These are phyloP conservation scores for Termitomyces sp. DNA, from an alignment of 768 basidiomycete genomes.

Conservation along the genomic window DNA sequence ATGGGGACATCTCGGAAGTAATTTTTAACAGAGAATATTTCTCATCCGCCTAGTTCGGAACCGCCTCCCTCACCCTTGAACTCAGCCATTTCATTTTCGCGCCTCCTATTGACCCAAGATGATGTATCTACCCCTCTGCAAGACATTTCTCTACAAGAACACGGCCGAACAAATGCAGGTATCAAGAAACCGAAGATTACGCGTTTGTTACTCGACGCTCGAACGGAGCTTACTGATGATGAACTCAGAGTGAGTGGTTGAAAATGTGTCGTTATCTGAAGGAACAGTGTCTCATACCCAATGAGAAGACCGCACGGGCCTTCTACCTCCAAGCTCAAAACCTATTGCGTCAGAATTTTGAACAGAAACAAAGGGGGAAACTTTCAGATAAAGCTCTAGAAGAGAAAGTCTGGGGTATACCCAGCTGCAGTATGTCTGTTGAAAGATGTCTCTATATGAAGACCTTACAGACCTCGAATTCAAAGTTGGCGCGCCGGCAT, in stretches of 20 bases:
- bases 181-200: conserved; percentile 37
- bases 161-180: conserved; percentile 12
- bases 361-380: conserved; percentile 52
- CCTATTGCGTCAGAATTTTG: conserved; percentile 42
- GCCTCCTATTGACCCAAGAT: conserved; percentile 37
- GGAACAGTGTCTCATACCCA: not conserved
- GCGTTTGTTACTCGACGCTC: conserved; percentile 58
- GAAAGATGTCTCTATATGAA: not conserved
- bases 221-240: conserved; percentile 79
- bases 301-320: conserved; percentile 49
- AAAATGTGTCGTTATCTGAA: not conserved
- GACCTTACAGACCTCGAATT: not conserved
- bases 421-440: conserved; percentile 49
- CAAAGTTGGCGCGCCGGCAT: conserved; percentile 59
- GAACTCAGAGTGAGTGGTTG: conserved; percentile 58
- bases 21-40: not conserved
- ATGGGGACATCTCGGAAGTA: not conserved
- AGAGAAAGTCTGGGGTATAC: conserved; percentile 63
- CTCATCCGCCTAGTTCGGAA: not conserved
- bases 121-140: conserved; percentile 19
- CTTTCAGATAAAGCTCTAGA: conserved; percentile 48
- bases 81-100: conserved; percentile 34
- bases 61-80: conserved; percentile 11
- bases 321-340: conserved; percentile 65
- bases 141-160: conserved; percentile 24